These are phyloP conservation scores for Gyromitra esculenta DNA, from an alignment of 2,329 filamentous ascomycete species.

Conservation along the genomic window DNA sequence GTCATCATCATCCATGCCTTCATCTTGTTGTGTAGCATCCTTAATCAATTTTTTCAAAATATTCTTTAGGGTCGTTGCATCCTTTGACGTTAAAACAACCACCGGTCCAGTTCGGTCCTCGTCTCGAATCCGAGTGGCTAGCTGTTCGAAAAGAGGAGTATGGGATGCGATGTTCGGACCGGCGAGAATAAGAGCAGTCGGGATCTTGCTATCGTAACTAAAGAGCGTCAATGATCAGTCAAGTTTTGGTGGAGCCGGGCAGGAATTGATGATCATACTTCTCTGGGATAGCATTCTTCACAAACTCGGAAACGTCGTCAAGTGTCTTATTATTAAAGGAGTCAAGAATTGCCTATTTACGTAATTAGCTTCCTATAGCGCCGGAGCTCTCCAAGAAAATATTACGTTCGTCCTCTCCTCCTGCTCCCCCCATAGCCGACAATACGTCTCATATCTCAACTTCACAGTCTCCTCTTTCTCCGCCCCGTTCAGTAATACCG, in stretches of 20 bases:
- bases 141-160: slow-evolving; percentile 75
- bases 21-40: slow-evolving; percentile 68
- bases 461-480: slow-evolving; percentile 66
- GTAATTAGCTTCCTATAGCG: slow-evolving; percentile 58
- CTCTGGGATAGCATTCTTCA: slow-evolving; percentile 61
- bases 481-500: slow-evolving; percentile 67
- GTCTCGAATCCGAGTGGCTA: slow-evolving; percentile 63
- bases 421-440: slow-evolving; percentile 72
- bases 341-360: slow-evolving; percentile 66
- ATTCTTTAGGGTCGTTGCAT: slow-evolving; percentile 78
- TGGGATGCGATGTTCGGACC: slow-evolving; percentile 82
- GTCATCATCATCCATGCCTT: slow-evolving; percentile 66
- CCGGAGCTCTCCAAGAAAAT: slow-evolving; percentile 50
- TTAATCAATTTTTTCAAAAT: slow-evolving; percentile 77
- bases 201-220: slow-evolving; percentile 65
- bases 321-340: slow-evolving; percentile 71
- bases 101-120: slow-evolving; percentile 70
- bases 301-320: slow-evolving; percentile 68
- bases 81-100: slow-evolving; percentile 74
- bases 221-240: slow-evolving; percentile 29
- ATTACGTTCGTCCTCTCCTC: slow-evolving; percentile 71
- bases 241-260: slow-evolving; percentile 22
- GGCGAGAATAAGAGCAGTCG: slow-evolving; percentile 77
- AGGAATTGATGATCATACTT: slow-evolving; percentile 47
- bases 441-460: slow-evolving; percentile 70